Conservation (phyloP, 495 filamentous ascomycete genomes). For the Penicillium tannophilum region DNA sequence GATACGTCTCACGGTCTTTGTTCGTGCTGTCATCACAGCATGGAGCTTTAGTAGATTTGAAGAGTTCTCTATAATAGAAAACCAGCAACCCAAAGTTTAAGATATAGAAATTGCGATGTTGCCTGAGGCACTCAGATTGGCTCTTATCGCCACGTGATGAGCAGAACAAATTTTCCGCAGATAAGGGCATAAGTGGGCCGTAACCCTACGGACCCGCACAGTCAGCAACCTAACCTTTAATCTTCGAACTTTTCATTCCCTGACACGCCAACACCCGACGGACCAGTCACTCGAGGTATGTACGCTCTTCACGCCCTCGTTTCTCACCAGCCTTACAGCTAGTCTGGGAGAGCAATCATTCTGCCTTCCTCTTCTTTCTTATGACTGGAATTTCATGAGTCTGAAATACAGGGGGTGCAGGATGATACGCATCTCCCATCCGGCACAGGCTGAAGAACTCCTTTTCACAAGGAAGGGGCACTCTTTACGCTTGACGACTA, state of each 20-base stretch:
- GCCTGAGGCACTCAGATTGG: conserved; percentile 35
- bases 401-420: conserved; percentile 11
- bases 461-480: conserved; percentile 72
- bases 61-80: too few species aligned
- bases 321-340: conserved; percentile 47
- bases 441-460: conserved; percentile 91
- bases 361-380: conserved; percentile 4
- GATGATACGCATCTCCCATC: conserved; percentile 75
- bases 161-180: conserved; percentile 33
- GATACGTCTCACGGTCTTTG: not conserved
- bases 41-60: not conserved
- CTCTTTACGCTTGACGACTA: conserved; percentile 88
- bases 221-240: conserved; percentile 19
- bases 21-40: not conserved
- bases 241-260: conserved; percentile 20
- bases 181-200: not conserved
- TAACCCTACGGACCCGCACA: conserved; percentile 41
- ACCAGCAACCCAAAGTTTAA: not conserved
- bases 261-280: conserved; percentile 32
- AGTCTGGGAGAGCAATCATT: conserved; percentile 55
- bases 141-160: not conserved
- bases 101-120: not conserved
- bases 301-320: conserved; percentile 26
- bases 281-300: conserved; percentile 50
- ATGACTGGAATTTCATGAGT: not conserved